Evolutionary conservation across 2,329 filamentous ascomycete genomes (phyloP).

Genomic region (Gaeumannomyces tritici): DNA sequence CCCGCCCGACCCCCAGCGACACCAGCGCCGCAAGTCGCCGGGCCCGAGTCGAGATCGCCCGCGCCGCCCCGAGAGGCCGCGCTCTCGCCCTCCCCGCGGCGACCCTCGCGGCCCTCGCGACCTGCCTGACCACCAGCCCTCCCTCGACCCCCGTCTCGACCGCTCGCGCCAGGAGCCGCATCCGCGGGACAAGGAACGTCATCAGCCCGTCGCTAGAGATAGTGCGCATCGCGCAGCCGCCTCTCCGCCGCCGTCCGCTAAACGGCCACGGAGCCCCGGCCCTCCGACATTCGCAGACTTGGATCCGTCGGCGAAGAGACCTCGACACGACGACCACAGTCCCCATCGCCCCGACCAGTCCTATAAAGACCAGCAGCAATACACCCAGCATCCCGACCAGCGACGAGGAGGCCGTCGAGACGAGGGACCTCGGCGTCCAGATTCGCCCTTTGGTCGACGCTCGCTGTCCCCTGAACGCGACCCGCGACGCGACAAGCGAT

Average conservation of each 20-base stretch:
- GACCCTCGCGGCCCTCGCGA: neutral
- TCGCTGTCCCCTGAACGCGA: slow-evolving; percentile 12
- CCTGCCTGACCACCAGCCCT: slow-evolving; percentile 8
- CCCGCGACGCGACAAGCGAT: slow-evolving; percentile 13
- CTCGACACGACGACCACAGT: slow-evolving; percentile 11
- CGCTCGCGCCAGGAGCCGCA: neutral
- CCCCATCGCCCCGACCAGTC: slow-evolving; percentile 5
- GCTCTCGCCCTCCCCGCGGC: neutral
- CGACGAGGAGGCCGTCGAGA: slow-evolving; percentile 8
- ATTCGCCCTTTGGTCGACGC: slow-evolving; percentile 9
- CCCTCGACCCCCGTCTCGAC: slow-evolving; percentile 9
- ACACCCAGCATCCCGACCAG: slow-evolving; percentile 6
- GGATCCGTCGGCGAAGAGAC: slow-evolving; percentile 10
- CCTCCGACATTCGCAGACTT: slow-evolving; percentile 8
- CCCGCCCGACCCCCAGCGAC: neutral
- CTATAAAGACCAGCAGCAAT: neutral
- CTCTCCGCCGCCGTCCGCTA: slow-evolving; percentile 14
- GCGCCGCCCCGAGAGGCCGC: slow-evolving; percentile 9
- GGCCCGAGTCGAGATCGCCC: slow-evolving; percentile 19
- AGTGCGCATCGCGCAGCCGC: slow-evolving; percentile 2
- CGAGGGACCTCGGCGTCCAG: slow-evolving; percentile 5
- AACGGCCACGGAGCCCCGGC: slow-evolving; percentile 19
- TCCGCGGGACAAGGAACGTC: slow-evolving; percentile 1
- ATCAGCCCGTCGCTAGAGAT: neutral
- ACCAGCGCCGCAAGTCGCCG: slow-evolving; percentile 20